phyloP scores from a whole-genome alignment of 768 basidiomycete genomes.

The Hemileccinum rubropunctum region DNA sequence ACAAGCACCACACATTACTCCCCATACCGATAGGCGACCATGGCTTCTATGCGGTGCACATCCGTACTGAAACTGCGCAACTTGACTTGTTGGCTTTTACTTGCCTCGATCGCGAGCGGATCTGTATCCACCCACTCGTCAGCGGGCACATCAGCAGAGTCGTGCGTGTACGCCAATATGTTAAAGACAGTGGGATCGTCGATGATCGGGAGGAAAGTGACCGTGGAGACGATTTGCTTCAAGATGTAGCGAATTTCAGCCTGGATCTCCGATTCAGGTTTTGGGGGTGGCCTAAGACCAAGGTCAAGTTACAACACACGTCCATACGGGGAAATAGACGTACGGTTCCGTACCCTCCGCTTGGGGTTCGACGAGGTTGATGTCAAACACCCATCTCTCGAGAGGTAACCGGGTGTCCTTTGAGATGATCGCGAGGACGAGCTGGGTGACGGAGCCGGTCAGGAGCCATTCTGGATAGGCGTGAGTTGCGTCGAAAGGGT shows the following conservation, averaged over 20 bases:
- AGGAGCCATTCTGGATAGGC: constrained; percentile 80
- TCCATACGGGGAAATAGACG: constrained; percentile 22
- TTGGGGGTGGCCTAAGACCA: constrained; percentile 46
- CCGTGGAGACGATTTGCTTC: constrained; percentile 96
- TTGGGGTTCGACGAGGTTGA: constrained; percentile 75
- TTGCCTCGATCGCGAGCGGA: constrained; percentile 86
- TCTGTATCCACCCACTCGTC: constrained; percentile 97
- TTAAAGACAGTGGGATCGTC: constrained; percentile 97
- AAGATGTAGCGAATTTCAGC: constrained; percentile 97
- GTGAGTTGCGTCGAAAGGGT: neutral
- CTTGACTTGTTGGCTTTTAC: constrained; percentile 92
- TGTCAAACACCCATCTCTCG: constrained; percentile 98
- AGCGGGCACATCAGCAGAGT: constrained; percentile 87
- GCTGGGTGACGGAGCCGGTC: constrained; percentile 86
- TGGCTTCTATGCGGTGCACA: constrained; percentile 94
- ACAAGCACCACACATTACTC: constrained; percentile 41
- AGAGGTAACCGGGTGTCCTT: constrained; percentile 89
- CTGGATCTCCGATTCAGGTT: constrained; percentile 88
- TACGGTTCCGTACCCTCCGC: constrained; percentile 50
- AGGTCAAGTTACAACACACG: neutral
- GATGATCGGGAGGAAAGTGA: constrained; percentile 94
- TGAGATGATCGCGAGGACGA: constrained; percentile 94
- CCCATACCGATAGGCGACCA: constrained; percentile 96
- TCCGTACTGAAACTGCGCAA: constrained; percentile 96
- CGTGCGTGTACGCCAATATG: constrained; percentile 92